These are phyloP conservation scores for Saccharomyces pastorianus DNA, from an alignment of 1,139 yeast genomes.

Conservation along the genomic window DNA sequence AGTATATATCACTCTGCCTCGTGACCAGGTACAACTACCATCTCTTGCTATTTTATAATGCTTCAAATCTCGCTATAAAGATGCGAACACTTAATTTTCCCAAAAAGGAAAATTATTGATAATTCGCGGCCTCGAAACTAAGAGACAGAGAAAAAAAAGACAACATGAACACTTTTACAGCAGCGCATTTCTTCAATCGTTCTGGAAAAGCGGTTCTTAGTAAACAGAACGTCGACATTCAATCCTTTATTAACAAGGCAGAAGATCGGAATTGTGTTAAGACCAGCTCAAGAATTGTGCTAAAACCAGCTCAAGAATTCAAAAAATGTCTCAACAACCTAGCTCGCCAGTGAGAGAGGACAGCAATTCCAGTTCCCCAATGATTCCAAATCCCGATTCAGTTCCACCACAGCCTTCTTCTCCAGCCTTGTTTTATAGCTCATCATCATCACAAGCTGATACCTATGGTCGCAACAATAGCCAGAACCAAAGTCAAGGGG, in stretches of 20 bases:
- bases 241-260: too few relatives aligned
- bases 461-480: conserved; percentile 18
- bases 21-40: too few relatives aligned
- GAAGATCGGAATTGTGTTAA: too few relatives aligned
- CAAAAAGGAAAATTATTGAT: conserved; percentile 5
- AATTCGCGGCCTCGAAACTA: background rate
- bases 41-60: too few relatives aligned
- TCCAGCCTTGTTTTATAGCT: conserved; percentile 32
- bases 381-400: conserved; percentile 11
- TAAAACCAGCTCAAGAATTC: background rate
- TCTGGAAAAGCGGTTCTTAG: too few relatives aligned
- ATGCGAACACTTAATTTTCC: conserved; percentile 1
- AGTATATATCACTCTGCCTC: too few relatives aligned
- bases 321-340: conserved; percentile 20
- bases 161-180: too few relatives aligned
- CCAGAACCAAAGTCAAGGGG: conserved; percentile 14
- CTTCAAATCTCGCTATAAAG: background rate
- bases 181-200: too few relatives aligned
- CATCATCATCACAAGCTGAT: conserved; percentile 33
- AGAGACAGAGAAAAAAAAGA: background rate
- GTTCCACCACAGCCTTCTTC: conserved; percentile 30
- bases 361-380: conserved; percentile 9
- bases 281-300: background rate
- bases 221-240: too few relatives aligned
- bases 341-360: conserved; percentile 5